Base-by-base conservation (phyloP, 176 grass and related monocot species). In the Musa beccarii region DNA sequence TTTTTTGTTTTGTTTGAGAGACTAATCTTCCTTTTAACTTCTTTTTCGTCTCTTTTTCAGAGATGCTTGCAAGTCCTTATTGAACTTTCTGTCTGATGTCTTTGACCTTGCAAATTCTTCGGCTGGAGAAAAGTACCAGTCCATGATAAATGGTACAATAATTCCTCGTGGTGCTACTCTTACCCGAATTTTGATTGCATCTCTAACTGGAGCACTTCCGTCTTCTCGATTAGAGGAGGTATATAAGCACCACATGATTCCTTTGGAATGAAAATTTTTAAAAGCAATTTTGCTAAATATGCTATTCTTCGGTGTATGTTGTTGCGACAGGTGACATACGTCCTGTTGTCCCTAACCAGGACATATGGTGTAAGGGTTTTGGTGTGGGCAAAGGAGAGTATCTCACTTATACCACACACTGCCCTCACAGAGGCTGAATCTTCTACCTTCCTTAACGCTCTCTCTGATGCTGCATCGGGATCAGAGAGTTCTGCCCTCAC, bases 41-140 rank as follows among this genome's bases (percentile, higher is more conserved):
- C 12, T 0, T 52, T 28, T 54, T 17, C 13, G 54, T 74, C 11
- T 2, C 6, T 72, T 72, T 19, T 22, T 76, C 81, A 94, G 95
- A 82, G 95, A 99, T 78, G 95, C 95, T 61, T 94, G 91, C 81
- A 99, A 94, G 85, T 99, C 90, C 12, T 92, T 99, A 84, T 84
- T 99, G 66, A 85, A 81, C 55, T 99, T 94, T 87, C 69, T 99
- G 24, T 92, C 91, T 72, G 95, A 99, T 20, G 72, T 89, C 52
- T 80, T 92, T 85, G 88, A 99, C 84, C 84, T 99, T 85, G 82
- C 86, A 53, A 99, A 93, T 75, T 94, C 84, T 61, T 43, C 90
- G 2, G 86, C 84, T 10, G 89, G 89, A 49, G 76, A 76, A 21
- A 87, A 86, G 66, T 99, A 94, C 56, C 85, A 76, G 59, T 75